These are phyloP conservation scores for Blastobotrys chiropterorum DNA, from an alignment of 805 yeast genomes.

Conservation along the genomic window DNA sequence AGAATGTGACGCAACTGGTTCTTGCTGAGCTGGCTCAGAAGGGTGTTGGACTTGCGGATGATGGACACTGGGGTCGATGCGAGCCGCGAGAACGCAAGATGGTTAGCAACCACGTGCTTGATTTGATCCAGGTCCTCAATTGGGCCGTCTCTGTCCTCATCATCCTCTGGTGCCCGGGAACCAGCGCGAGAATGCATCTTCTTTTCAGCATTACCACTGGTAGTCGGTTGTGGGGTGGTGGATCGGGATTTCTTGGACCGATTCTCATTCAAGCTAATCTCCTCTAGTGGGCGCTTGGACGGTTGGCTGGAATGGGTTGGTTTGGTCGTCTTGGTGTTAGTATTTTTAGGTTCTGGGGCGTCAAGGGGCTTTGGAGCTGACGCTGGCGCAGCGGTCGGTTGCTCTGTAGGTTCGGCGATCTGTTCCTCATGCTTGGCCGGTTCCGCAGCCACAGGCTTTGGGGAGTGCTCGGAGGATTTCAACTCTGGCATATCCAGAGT, in stretches of 20 bases:
- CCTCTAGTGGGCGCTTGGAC: not conserved
- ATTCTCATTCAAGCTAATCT: not conserved
- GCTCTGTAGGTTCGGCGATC: no score
- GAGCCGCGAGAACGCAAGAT: constrained; percentile 82
- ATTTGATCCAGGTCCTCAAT: constrained; percentile 38
- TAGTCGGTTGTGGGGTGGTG: not conserved
- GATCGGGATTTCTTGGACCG: not conserved
- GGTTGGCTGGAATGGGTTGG: no score
- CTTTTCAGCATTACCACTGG: not conserved
- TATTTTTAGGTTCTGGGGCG: no score
- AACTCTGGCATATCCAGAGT: no score
- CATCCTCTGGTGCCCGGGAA: constrained; percentile 17
- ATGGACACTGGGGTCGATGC: constrained; percentile 81
- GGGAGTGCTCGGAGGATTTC: no score
- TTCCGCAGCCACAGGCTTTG: no score
- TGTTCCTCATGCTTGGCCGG: no score
- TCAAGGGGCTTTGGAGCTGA: no score
- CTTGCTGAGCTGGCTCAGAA: constrained; percentile 33
- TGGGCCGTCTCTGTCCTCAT: constrained; percentile 25
- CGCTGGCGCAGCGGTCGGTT: no score
- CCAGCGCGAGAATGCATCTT: constrained; percentile 7
- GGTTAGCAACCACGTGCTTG: constrained; percentile 66
- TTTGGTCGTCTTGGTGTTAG: not conserved
- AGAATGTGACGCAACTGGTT: constrained; percentile 40
- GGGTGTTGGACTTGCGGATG: constrained; percentile 55